Conservation (phyloP, 2,329 filamentous ascomycete species). For the Fusarium sp. region DNA sequence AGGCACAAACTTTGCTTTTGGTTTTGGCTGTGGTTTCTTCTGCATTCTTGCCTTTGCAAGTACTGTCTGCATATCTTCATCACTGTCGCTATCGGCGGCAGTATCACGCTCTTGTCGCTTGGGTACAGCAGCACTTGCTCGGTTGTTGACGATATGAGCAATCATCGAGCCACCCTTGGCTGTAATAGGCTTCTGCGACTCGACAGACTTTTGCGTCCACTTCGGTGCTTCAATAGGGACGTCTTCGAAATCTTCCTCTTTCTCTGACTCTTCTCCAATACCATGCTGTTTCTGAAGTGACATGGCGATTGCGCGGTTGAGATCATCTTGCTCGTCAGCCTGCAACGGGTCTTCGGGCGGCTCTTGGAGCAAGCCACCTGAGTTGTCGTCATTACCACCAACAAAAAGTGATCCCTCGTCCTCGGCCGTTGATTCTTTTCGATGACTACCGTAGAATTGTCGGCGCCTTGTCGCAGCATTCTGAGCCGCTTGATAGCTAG, state of each 20-base stretch:
- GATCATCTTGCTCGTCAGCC: constrained; percentile 67
- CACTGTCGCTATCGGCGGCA: constrained; percentile 72
- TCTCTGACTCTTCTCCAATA: constrained; percentile 51
- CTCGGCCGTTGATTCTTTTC: constrained; percentile 44
- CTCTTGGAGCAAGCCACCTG: constrained; percentile 35
- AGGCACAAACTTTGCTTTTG: constrained; percentile 54
- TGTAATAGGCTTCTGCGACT: constrained; percentile 63
- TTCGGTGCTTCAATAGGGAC: constrained; percentile 59
- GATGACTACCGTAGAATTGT: constrained; percentile 44
- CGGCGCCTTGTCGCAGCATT: constrained; percentile 45
- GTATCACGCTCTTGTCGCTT: constrained; percentile 49
- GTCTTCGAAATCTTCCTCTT: constrained; percentile 63
- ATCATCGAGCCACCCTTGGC: constrained; percentile 70
- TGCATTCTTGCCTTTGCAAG: constrained; percentile 76
- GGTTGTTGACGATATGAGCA: constrained; percentile 79
- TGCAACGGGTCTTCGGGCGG: constrained; percentile 55
- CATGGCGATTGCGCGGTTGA: constrained; percentile 85
- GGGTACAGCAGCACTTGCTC: constrained; percentile 71
- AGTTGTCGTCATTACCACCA: constrained; percentile 48
- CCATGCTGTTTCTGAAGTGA: constrained; percentile 77
- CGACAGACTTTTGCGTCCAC: constrained; percentile 68
- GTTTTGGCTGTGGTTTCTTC: constrained; percentile 60
- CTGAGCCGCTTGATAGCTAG: constrained; percentile 45
- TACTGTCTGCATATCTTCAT: constrained; percentile 83
- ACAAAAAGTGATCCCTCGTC: constrained; percentile 63